These are phyloP conservation scores for Hypomyces rosellus DNA, from an alignment of 2,329 filamentous ascomycete genomes.

Conservation along the genomic window DNA sequence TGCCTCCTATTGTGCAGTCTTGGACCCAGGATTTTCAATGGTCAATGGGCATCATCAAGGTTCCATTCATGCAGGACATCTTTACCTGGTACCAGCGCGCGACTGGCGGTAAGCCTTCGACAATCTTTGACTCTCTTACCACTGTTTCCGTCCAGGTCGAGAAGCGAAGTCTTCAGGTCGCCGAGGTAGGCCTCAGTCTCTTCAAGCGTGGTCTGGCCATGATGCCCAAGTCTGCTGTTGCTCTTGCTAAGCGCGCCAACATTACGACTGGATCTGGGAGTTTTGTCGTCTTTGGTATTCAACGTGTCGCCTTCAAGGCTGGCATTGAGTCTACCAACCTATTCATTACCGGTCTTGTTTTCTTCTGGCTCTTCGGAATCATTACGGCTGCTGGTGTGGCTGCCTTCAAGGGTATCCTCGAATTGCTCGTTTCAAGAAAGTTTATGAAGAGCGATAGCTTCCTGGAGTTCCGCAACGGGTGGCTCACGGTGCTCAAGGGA, in stretches of 20 bases:
- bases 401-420: conserved; percentile 74
- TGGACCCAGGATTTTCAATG: conserved; percentile 99
- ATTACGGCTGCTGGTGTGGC: conserved; percentile 66
- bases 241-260: conserved; percentile 48
- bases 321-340: conserved; percentile 85
- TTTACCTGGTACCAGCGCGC: conserved; percentile 95
- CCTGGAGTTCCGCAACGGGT: conserved; percentile 87
- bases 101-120: conserved; percentile 79
- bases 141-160: conserved; percentile 79
- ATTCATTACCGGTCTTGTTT: conserved; percentile 84
- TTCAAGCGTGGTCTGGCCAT: conserved; percentile 51
- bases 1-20: conserved; percentile 81
- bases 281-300: conserved; percentile 69
- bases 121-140: conserved; percentile 66
- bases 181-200: conserved; percentile 35
- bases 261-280: conserved; percentile 48
- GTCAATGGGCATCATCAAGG: conserved; percentile 91
- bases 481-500: conserved; percentile 87
- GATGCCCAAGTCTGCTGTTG: conserved; percentile 36
- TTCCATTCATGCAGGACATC: conserved; percentile 81
- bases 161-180: conserved; percentile 46
- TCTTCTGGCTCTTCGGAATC: conserved; percentile 80
- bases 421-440: conserved; percentile 65
- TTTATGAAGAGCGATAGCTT: conserved; percentile 84
- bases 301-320: conserved; percentile 81